Conservation (phyloP, 805 yeast species). For the Blastobotrys robertii region DNA sequence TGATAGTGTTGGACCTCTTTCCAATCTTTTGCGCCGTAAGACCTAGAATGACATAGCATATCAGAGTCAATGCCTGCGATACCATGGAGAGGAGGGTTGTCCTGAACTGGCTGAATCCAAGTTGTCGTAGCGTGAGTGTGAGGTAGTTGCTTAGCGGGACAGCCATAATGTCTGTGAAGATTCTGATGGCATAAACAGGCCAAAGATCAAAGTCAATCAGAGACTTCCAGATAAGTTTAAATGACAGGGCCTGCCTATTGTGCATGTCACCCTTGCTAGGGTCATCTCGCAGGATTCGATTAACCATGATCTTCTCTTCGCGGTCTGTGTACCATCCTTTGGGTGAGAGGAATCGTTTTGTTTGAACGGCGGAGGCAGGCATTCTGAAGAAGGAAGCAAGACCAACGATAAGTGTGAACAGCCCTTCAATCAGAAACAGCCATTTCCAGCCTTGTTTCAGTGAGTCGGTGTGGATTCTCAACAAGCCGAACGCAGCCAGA, state of each 20-base stretch:
- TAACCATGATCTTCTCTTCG: conserved; percentile 49
- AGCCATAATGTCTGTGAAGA: background rate
- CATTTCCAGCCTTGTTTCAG: conserved; percentile 50
- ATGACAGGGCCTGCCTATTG: conserved; percentile 43
- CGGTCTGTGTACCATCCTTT: conserved; percentile 47
- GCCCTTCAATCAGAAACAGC: conserved; percentile 53
- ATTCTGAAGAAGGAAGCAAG: conserved; percentile 34
- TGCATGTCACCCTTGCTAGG: conserved; percentile 56
- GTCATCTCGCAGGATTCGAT: conserved; percentile 50
- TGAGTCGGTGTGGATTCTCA: conserved; percentile 36
- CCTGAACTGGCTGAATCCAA: conserved; percentile 45
- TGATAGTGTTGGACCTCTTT: conserved; percentile 9
- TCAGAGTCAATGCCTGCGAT: conserved; percentile 9
- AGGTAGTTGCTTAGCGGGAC: conserved; percentile 29
- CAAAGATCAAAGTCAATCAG: background rate
- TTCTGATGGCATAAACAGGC: background rate
- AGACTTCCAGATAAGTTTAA: conserved; percentile 18
- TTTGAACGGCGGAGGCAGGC: conserved; percentile 45
- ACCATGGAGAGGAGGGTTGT: conserved; percentile 42
- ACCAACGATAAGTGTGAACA: conserved; percentile 43
- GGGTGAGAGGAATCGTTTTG: conserved; percentile 27
- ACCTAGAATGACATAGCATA: conserved; percentile 7
- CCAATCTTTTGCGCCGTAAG: conserved; percentile 10
- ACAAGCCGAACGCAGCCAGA: conserved; percentile 40
- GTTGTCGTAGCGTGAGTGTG: conserved; percentile 37